phyloP scores from a whole-genome alignment of 2,329 filamentous ascomycete genomes.

The Diaporthe australafricana region DNA sequence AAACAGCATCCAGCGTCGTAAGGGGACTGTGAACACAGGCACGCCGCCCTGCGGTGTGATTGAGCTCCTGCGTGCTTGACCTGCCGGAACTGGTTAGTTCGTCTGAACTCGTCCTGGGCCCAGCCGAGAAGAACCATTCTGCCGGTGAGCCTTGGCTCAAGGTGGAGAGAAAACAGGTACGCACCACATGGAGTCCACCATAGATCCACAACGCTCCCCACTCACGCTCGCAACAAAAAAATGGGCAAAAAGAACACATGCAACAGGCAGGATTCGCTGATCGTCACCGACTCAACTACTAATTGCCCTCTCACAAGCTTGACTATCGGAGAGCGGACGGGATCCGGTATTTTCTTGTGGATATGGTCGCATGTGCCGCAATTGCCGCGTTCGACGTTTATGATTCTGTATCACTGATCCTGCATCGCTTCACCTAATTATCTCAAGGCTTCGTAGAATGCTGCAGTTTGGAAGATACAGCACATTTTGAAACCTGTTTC shows the following conservation, averaged over 20 bases:
- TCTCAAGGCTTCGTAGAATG: too few relatives aligned
- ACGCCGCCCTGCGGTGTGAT: slow-evolving; percentile 16
- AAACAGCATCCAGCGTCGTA: too few relatives aligned
- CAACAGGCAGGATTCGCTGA: neutral
- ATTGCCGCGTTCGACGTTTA: neutral
- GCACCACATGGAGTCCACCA: neutral
- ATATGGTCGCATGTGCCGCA: neutral
- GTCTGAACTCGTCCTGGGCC: neutral
- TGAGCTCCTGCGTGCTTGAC: neutral
- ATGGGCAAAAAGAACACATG: neutral
- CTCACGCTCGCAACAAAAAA: neutral
- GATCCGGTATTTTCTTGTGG: slow-evolving; percentile 11
- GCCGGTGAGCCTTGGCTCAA: neutral
- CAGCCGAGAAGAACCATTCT: slow-evolving; percentile 3
- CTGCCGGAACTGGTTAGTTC: slow-evolving; percentile 2
- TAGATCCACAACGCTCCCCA: neutral
- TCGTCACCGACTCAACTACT: neutral
- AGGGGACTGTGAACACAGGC: neutral
- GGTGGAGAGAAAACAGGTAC: neutral
- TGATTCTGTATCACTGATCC: neutral
- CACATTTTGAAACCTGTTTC: neutral
- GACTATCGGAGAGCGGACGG: neutral
- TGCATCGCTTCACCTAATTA: neutral
- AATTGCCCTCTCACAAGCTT: neutral
- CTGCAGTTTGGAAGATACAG: neutral